Conservation (phyloP, 306 rosid species). For the Quercus ilex region DNA sequence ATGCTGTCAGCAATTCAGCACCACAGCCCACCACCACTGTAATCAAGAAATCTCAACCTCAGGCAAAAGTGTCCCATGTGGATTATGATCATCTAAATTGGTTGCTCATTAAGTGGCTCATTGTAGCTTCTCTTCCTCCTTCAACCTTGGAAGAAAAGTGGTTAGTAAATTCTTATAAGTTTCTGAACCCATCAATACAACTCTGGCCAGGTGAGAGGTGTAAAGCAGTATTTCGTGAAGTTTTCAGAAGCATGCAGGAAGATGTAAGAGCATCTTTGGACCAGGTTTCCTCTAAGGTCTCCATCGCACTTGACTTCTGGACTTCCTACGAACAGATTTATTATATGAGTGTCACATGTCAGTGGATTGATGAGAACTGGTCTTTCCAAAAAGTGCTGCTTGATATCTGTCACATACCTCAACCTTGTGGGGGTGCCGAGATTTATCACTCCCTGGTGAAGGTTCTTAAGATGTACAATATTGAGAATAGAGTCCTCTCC, state of each 20-base stretch:
- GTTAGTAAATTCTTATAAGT: constrained; percentile 80
- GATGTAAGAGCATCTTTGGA: constrained; percentile 71
- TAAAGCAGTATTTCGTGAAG: constrained; percentile 62
- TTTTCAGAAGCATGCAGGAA: constrained; percentile 81
- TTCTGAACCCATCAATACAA: constrained; percentile 77
- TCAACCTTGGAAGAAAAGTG: constrained; percentile 83
- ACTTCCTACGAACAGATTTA: constrained; percentile 72
- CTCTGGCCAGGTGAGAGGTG: constrained; percentile 81
- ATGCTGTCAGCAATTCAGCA: constrained; percentile 41
- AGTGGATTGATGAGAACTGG: constrained; percentile 94
- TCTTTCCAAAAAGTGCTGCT: constrained; percentile 80
- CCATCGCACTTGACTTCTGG: constrained; percentile 91
- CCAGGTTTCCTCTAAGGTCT: constrained; percentile 71
- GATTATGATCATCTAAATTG: constrained; percentile 93
- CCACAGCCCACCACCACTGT: constrained; percentile 36
- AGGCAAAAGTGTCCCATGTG: constrained; percentile 54
- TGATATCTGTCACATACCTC: constrained; percentile 77
- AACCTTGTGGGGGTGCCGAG: constrained; percentile 74
- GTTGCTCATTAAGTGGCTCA: constrained; percentile 88
- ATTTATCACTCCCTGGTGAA: constrained; percentile 60
- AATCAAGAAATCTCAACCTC: constrained; percentile 67
- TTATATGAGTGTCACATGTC: constrained; percentile 89
- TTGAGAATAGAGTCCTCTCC: constrained; percentile 77
- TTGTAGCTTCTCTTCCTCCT: constrained; percentile 79
- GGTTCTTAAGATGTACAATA: constrained; percentile 74